Evolutionary conservation across 176 grass and related monocot genomes (phyloP).

Genomic region (Paspalum notatum): DNA sequence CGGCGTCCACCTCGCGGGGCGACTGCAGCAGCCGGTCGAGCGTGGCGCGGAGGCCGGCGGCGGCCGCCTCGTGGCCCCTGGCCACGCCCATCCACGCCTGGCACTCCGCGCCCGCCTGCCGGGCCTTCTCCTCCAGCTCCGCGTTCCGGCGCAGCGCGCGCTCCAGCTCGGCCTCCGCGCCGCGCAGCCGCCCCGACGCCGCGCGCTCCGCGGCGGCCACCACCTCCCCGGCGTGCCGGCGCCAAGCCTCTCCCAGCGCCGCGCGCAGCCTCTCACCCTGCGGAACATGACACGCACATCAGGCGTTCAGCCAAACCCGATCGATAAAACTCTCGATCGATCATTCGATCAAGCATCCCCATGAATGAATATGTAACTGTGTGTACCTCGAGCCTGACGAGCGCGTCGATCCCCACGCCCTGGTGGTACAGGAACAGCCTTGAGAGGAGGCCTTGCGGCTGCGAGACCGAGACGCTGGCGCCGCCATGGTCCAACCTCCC

Average conservation of each 20-base stretch:
- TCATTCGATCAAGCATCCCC: not conserved
- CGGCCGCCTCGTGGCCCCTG: constrained; percentile 52
- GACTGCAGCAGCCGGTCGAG: constrained; percentile 51
- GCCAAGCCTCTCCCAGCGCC: constrained; percentile 44
- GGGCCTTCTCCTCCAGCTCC: constrained; percentile 52
- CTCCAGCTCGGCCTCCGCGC: constrained; percentile 49
- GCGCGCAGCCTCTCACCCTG: constrained; percentile 51
- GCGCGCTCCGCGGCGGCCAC: constrained; percentile 28
- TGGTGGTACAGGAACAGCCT: constrained; percentile 31
- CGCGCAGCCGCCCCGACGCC: not conserved
- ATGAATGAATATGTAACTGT: not conserved
- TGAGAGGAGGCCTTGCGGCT: constrained; percentile 20
- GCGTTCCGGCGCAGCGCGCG: constrained; percentile 35
- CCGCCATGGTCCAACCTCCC: constrained; percentile 9
- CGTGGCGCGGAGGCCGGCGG: constrained; percentile 33
- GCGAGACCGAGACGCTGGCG: not conserved
- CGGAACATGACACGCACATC: not conserved
- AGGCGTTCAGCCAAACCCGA: not conserved
- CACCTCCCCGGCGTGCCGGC: constrained; percentile 31
- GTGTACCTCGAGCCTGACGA: constrained; percentile 53
- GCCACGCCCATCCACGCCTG: constrained; percentile 64
- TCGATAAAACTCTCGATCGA: not conserved
- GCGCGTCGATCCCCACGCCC: constrained; percentile 47
- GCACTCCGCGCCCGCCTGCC: constrained; percentile 47
- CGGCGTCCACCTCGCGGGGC: not conserved